Evolutionary conservation across 257 asterid species (phyloP).

Genomic region (Leonotis leonurus): DNA sequence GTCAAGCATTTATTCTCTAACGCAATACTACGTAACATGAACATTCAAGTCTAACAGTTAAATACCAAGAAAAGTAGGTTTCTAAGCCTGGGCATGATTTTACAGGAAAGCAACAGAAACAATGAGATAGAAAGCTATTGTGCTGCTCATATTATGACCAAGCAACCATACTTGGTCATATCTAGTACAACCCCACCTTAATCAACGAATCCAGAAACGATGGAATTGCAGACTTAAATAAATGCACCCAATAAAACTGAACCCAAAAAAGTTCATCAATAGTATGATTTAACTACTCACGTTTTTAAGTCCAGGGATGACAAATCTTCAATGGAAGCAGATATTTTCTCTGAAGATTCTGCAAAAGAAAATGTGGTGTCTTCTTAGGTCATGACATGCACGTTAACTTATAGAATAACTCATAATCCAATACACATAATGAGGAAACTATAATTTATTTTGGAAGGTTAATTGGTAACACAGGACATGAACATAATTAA

Average conservation of each 20-base stretch:
- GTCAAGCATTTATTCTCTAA: background rate
- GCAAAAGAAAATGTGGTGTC: conserved; percentile 19
- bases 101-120: background rate
- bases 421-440: background rate
- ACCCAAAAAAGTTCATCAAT: background rate
- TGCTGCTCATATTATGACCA: background rate
- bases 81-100: background rate
- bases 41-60: background rate
- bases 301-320: conserved; percentile 69
- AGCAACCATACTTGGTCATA: background rate
- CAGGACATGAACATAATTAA: too few species aligned
- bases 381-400: conserved; percentile 4
- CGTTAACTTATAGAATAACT: background rate
- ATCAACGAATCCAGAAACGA: background rate
- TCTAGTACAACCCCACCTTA: background rate
- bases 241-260: background rate
- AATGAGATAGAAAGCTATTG: background rate
- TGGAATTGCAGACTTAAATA: background rate
- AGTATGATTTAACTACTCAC: conserved; percentile 30
- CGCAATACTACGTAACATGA: background rate
- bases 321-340: conserved; percentile 54
- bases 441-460: background rate
- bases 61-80: conserved; percentile 4
- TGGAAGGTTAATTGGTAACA: too few species aligned
- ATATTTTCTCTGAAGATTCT: conserved; percentile 65